Evolutionary conservation across 2,329 filamentous ascomycete species (phyloP).

Genomic region (Monilinia fructicola): DNA sequence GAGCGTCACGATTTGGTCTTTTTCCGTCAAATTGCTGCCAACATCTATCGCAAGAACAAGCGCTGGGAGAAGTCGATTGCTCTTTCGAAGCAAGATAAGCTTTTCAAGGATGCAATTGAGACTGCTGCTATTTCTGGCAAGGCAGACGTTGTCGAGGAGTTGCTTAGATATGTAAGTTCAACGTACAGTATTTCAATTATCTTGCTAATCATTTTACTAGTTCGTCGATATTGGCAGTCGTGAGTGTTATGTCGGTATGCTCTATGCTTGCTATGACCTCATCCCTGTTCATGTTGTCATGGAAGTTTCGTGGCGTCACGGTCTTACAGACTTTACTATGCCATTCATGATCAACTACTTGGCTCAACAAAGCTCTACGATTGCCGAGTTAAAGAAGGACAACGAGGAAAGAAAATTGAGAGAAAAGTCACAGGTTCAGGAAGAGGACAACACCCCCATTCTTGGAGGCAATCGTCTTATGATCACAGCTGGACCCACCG

Average conservation of each 20-base stretch:
- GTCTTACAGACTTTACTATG: constrained; percentile 96
- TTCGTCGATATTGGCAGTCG: constrained; percentile 99
- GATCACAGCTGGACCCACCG: constrained; percentile 83
- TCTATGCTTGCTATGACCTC: constrained; percentile 97
- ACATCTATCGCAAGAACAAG: constrained; percentile 99
- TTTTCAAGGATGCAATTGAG: constrained; percentile 99
- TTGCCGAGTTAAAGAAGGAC: constrained; percentile 84
- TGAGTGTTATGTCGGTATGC: constrained; percentile 99
- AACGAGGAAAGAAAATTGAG: constrained; percentile 89
- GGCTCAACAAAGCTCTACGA: constrained; percentile 82
- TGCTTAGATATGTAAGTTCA: constrained; percentile 88
- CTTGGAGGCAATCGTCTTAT: constrained; percentile 85
- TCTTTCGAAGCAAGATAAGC: constrained; percentile 96
- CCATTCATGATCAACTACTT: constrained; percentile 99
- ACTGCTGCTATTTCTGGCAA: constrained; percentile 91
- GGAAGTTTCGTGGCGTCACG: constrained; percentile 95
- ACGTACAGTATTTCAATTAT: constrained; percentile 21
- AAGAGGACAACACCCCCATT: constrained; percentile 91
- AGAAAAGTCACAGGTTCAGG: constrained; percentile 72
- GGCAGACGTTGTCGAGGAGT: constrained; percentile 88
- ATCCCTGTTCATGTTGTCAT: constrained; percentile 90
- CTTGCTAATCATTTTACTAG: constrained; percentile 50
- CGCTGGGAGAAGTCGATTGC: constrained; percentile 99
- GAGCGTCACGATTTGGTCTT: constrained; percentile 98
- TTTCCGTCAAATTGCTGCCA: constrained; percentile 98